Percentiles rank a stretch among this genome's conserved stretches.
phyloP scores from a whole-genome alignment of 1,284 basidiomycete species.

The Cutaneotrichosporon dermatis region DNA sequence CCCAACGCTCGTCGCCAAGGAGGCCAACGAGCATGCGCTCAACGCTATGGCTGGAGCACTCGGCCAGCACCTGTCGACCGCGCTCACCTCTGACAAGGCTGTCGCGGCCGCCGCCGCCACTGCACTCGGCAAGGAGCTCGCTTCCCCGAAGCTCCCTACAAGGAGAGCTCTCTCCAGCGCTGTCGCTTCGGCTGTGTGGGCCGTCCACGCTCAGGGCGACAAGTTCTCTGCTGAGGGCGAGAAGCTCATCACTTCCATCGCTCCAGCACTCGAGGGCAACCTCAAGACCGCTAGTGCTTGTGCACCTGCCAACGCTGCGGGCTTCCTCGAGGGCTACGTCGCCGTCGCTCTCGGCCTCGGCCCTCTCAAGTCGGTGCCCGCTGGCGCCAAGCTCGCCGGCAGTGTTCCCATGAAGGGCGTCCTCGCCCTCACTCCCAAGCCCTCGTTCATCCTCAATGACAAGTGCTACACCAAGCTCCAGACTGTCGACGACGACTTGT shows the following conservation, averaged over 20 bases:
- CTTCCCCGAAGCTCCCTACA: conserved; percentile 55
- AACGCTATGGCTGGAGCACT: conserved; percentile 58
- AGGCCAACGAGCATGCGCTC: conserved; percentile 63
- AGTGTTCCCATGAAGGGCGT: conserved; percentile 43
- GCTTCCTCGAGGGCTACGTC: conserved; percentile 78
- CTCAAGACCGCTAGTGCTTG: conserved; percentile 56
- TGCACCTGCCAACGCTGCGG: conserved; percentile 59
- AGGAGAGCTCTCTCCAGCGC: conserved; percentile 56
- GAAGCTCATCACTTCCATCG: conserved; percentile 55
- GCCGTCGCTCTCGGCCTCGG: conserved; percentile 66
- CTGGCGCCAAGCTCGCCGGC: conserved; percentile 28
- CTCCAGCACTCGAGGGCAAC: conserved; percentile 62
- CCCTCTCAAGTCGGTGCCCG: conserved; percentile 48
- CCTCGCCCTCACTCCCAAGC: conserved; percentile 56
- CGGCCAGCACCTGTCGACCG: conserved; percentile 57
- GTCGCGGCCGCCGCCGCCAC: conserved; percentile 53
- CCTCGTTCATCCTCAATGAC: conserved; percentile 80
- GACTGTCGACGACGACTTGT: conserved; percentile 63
- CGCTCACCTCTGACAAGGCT: conserved; percentile 52
- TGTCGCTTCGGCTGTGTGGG: conserved; percentile 56
- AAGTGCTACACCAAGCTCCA: conserved; percentile 73
- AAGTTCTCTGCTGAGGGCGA: conserved; percentile 46
- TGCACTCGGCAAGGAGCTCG: conserved; percentile 66
- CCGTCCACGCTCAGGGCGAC: conserved; percentile 40
- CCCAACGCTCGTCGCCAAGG: conserved; percentile 66